Base-by-base conservation (phyloP, 208 protist species). In the Trypanosoma avium region DNA sequence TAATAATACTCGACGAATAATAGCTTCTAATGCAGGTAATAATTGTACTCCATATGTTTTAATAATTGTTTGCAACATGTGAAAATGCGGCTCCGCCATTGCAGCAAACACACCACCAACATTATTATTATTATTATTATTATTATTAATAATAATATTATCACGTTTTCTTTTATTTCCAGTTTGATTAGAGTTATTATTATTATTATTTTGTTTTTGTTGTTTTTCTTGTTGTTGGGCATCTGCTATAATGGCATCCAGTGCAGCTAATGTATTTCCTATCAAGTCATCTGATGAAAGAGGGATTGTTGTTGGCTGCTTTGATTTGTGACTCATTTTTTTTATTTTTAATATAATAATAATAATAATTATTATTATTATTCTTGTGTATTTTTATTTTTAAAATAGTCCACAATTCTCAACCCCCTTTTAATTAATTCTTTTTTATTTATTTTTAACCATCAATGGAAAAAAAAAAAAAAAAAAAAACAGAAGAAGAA, bases 171-270 rank as follows among this genome's bases (percentile, higher is more conserved):
- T 49, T 49, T 72, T 67, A 30, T 15, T 21, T 13, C 33, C 49
- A 22, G 26, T 17, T 9, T 15, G 21, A 48, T 6, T 5, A 30
- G 53, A 1, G 33, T 7, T 4, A 17, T 17, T 38, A 9, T 0
- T 47, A 45, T 50, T 75, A 53, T 49, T 63, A n/a, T n/a, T n/a
- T n/a, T n/a, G n/a, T n/a, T n/a, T n/a, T 27, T 77, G 40, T 27
- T 56, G 59, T 15, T 60, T 49, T 17, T 54, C 56, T 53, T 84
- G 77, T 27, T 55, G 35, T 65, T 84, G 82, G 1, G 82, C 82
- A 17, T 88, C 82, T 22, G 62, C 57, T 6, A 81, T 73, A 26
- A 89, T 79, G 27, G 76, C 55, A 43, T 89, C 82, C 33, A 89
- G 71, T 13, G 62, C 65, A 21, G 57, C 54, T 48, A 89, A 47